Evolutionary conservation across 1,284 basidiomycete genomes (phyloP), one percentile per base, ranked within the genome.

Genomic region (Puccinia polysora): DNA sequence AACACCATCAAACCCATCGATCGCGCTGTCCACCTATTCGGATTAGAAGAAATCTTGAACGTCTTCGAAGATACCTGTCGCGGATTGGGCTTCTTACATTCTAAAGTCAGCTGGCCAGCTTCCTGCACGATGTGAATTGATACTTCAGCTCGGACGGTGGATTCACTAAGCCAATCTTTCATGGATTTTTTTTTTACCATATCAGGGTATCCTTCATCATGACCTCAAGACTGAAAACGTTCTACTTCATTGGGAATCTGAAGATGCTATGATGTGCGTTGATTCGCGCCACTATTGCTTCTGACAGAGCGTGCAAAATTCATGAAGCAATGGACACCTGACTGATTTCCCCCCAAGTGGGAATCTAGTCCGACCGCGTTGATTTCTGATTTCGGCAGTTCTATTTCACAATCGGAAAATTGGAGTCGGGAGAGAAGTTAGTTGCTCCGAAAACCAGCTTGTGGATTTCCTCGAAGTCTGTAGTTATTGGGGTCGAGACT

Each of bases 161-260:
- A 45, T 45, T 45, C 40, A 12, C 14, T 15, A 28, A 20, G 23
- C 1, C 52, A 53, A 20, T n/a, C 52, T 36, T 20, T 40, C 14
- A n/a, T n/a, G n/a, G n/a, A n/a, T n/a, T n/a, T n/a, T n/a, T 40
- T 10, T 50, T 53, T 2, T n/a, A 36, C 10, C 20, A 8, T n/a
- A 23, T 7, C 23, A 63, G 59, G 68, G 68, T 20, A 63, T 96
- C 49, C 78, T 97, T 36, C 93, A 97, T 79, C 85, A 96, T 4
- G 93, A 96, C 77, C 81, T 95, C 74, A 95, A 96, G 79, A 92
- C 92, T 14, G 91, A 90, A 4, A 97, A 97, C 77, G 90, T 96
- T 1, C 81, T 97, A 4, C 80, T 97, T 52, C 93, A 93, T 12
- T 92, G 89, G 87, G 91, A 95, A 76, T 58, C 53, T 30, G 90